A percentile compares a stretch with the other conserved stretches of the same genome.
Evolutionary conservation across 1,284 basidiomycete species (phyloP).

Genomic region (Apiotrichum sp.): DNA sequence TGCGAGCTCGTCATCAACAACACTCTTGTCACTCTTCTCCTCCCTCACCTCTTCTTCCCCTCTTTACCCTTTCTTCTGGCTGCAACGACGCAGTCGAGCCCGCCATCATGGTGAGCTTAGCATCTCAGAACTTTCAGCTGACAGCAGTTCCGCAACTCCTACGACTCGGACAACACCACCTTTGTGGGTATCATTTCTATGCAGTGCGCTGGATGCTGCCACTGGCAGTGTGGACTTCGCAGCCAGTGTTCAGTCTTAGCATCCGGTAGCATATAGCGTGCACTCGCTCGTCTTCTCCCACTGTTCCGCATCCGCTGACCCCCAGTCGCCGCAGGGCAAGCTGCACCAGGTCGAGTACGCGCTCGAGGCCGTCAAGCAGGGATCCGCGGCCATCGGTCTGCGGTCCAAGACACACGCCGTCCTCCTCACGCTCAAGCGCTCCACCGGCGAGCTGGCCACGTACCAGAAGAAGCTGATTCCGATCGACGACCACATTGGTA

Average conservation of each 20-base stretch:
- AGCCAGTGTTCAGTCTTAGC: too few species aligned
- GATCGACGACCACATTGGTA: slow-evolving; percentile 98
- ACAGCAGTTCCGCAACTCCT: slow-evolving; percentile 81
- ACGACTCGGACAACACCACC: slow-evolving; percentile 93
- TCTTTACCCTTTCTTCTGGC: too few species aligned
- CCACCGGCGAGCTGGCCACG: slow-evolving; percentile 94
- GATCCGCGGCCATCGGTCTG: slow-evolving; percentile 93
- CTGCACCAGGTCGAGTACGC: slow-evolving; percentile 93
- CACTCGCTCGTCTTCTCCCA: neutral
- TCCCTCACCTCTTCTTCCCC: neutral
- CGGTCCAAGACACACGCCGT: slow-evolving; percentile 93
- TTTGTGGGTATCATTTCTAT: slow-evolving; percentile 51
- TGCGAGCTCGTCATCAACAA: neutral
- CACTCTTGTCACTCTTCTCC: neutral
- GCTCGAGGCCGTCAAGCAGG: slow-evolving; percentile 98
- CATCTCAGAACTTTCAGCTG: neutral
- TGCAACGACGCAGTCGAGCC: neutral
- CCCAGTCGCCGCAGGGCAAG: slow-evolving; percentile 44
- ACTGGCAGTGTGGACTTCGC: too few species aligned
- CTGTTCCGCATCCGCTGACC: neutral
- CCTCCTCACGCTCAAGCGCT: slow-evolving; percentile 91
- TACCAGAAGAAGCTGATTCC: slow-evolving; percentile 99
- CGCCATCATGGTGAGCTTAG: slow-evolving; percentile 18
- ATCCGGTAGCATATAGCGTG: too few species aligned
- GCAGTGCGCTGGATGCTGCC: too few species aligned